Conservation (phyloP, 1,139 yeast genomes). For the Suhomyces wounanorum region DNA sequence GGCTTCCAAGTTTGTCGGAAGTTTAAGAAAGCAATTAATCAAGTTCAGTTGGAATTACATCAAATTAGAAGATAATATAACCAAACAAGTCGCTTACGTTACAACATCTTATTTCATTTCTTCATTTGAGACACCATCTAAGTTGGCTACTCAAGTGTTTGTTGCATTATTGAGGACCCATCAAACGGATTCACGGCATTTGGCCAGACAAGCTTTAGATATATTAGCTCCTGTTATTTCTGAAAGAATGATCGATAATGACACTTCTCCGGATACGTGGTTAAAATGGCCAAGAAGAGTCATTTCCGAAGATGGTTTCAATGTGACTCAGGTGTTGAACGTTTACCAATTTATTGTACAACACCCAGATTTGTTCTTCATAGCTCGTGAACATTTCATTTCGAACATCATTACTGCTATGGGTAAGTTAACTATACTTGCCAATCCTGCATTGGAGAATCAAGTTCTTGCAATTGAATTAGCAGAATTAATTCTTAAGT, state of each 20-base stretch:
- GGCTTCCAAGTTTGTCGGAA: conserved; percentile 61
- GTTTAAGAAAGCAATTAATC: conserved; percentile 81
- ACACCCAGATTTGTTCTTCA: conserved; percentile 81
- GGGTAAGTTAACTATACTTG: conserved; percentile 84
- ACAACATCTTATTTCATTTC: conserved; percentile 85
- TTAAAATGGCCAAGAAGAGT: conserved; percentile 94
- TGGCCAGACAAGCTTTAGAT: conserved; percentile 88
- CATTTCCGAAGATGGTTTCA: conserved; percentile 84
- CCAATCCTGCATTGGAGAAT: conserved; percentile 80
- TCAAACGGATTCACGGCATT: conserved; percentile 78
- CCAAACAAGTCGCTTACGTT: conserved; percentile 92
- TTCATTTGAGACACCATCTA: conserved; percentile 86
- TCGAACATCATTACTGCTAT: conserved; percentile 91
- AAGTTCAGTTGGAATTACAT: conserved; percentile 95
- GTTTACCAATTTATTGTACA: conserved; percentile 88
- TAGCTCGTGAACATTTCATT: conserved; percentile 85
- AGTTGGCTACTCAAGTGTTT: conserved; percentile 88
- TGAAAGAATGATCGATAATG: conserved; percentile 59
- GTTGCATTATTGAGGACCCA: conserved; percentile 85
- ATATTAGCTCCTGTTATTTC: conserved; percentile 87
- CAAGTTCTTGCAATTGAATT: conserved; percentile 86
- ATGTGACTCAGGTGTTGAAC: conserved; percentile 79
- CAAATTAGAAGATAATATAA: conserved; percentile 82
- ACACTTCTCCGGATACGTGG: conserved; percentile 68
- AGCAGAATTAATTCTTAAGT: conserved; percentile 78